These are phyloP conservation scores for Penicillium brevicompactum DNA, from an alignment of 2,329 filamentous ascomycete species.

Conservation along the genomic window DNA sequence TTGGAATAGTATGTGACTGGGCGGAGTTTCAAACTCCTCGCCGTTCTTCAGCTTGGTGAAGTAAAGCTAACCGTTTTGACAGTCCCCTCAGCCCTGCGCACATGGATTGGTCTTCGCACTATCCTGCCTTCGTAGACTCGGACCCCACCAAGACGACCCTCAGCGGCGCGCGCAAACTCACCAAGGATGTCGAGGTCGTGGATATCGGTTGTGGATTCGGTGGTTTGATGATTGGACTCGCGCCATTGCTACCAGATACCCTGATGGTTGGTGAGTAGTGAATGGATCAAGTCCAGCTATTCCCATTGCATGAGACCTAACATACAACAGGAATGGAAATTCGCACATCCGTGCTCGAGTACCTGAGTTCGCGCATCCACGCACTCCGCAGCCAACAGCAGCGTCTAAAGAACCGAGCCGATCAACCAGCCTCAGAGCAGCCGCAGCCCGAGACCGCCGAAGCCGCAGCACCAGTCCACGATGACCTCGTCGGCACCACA, in stretches of 20 bases:
- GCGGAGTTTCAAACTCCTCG: not conserved
- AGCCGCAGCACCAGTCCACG: constrained; percentile 1
- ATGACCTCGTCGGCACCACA: constrained; percentile 25
- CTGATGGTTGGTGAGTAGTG: constrained; percentile 80
- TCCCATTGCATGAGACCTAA: not conserved
- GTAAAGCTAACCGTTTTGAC: constrained; percentile 1
- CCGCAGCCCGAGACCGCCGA: constrained; percentile 4
- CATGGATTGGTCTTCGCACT: constrained; percentile 91
- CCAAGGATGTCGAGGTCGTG: constrained; percentile 80
- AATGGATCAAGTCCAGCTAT: constrained; percentile 25
- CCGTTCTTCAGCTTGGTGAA: constrained; percentile 3
- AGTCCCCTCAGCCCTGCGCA: constrained; percentile 76
- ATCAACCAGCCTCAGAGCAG: constrained; percentile 3
- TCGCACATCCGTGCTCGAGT: constrained; percentile 84
- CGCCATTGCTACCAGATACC: constrained; percentile 77
- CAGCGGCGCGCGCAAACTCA: constrained; percentile 46
- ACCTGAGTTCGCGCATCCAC: constrained; percentile 82
- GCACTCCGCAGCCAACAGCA: constrained; percentile 65
- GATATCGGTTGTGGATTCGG: constrained; percentile 98
- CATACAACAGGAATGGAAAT: constrained; percentile 77
- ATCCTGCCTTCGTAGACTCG: constrained; percentile 67
- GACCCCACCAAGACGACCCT: constrained; percentile 37
- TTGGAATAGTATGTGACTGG: constrained; percentile 73
- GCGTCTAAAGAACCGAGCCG: constrained; percentile 22
- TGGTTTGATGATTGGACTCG: constrained; percentile 82